Conservation (phyloP, 208 protist genomes). For the Herpetomonas samuelpessoai region DNA sequence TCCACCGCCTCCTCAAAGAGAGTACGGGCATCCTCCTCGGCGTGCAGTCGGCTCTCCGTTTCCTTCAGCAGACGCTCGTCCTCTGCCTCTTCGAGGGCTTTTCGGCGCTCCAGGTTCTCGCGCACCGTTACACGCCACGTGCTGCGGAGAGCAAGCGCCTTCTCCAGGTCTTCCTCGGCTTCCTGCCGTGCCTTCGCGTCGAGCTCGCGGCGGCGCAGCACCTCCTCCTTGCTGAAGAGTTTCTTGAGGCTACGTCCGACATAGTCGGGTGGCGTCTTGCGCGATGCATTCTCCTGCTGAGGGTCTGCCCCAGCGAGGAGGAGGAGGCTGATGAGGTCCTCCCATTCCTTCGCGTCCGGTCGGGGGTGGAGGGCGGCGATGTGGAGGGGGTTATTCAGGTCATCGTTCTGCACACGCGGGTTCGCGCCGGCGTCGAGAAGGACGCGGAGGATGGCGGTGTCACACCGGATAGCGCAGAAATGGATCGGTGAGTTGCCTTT, state of each 20-base stretch:
- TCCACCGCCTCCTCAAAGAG: slow-evolving; percentile 67
- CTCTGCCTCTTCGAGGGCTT: slow-evolving; percentile 40
- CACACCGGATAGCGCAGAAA: slow-evolving; percentile 85
- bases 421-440: slow-evolving; percentile 63
- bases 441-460: slow-evolving; percentile 68
- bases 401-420: slow-evolving; percentile 64
- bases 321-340: slow-evolving; percentile 70
- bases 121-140: slow-evolving; percentile 28
- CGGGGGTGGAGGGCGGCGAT: slow-evolving; percentile 68
- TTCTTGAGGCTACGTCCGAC: slow-evolving; percentile 71
- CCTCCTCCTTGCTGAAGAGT: slow-evolving; percentile 75
- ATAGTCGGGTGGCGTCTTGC: slow-evolving; percentile 80
- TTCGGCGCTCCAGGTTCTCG: slow-evolving; percentile 18
- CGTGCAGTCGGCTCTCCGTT: slow-evolving; percentile 58
- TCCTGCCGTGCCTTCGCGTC: slow-evolving; percentile 29
- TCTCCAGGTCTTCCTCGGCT: slow-evolving; percentile 39
- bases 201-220: slow-evolving; percentile 34
- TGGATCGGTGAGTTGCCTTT: slow-evolving; percentile 82
- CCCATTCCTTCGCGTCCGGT: slow-evolving; percentile 84
- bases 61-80: slow-evolving; percentile 65
- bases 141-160: slow-evolving; percentile 27
- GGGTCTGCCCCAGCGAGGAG: slow-evolving; percentile 74
- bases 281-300: slow-evolving; percentile 67
- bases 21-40: slow-evolving; percentile 73
- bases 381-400: slow-evolving; percentile 84